Base-by-base conservation (phyloP, 352 stramenopile species). In the Phytophthora podocarpi region DNA sequence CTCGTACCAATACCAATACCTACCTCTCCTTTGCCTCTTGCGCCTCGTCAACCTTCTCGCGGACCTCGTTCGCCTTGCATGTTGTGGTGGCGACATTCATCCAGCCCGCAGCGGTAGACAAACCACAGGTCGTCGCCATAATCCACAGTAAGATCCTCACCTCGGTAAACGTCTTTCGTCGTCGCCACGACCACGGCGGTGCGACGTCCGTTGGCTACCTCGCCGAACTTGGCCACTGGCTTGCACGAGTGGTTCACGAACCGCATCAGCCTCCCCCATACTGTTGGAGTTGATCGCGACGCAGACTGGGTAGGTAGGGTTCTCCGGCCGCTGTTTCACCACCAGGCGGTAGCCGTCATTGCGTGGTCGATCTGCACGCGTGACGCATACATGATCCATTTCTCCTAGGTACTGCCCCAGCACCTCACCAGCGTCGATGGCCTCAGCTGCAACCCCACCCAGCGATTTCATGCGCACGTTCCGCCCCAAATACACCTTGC, bases 211-310 rank as follows among this genome's bases (percentile, higher is more conserved):
- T 54, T 56, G 16, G 15, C 34, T 4, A 56, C 48, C 10, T 43
- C 31, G 37, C 36, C 16, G 26, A 48, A 39, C 35, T 47, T 57
- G 11, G 36, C 35, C 15, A 47, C 26, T 2, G 36, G 35, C 10
- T 6, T 6, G 24, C 48, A 48, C 5, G 35, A 47, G 24, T 57
- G 49, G 16, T 47, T 47, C n/a, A 47, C 35, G 11, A 47, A 57
- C 8, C 35, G 15, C 35, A 57, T 40, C 4, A 48, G 35, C 1
- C 26, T n/a, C 49, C 1, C 23, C 36, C n/a, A 39, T 46, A 6
- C 16, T 10, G 12, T 57, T 24, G 1, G 46, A 18, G 18, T 54
- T 54, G 4, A 54, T 43, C 9, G 46, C 12, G 2, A 54, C 43
- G 15, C 43, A 27, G 2, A 37, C 7, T 6, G 16, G 16, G 15